Evolutionary conservation across 345 rosid species (phyloP).

Genomic region (Erysimum cheiranthoides): DNA sequence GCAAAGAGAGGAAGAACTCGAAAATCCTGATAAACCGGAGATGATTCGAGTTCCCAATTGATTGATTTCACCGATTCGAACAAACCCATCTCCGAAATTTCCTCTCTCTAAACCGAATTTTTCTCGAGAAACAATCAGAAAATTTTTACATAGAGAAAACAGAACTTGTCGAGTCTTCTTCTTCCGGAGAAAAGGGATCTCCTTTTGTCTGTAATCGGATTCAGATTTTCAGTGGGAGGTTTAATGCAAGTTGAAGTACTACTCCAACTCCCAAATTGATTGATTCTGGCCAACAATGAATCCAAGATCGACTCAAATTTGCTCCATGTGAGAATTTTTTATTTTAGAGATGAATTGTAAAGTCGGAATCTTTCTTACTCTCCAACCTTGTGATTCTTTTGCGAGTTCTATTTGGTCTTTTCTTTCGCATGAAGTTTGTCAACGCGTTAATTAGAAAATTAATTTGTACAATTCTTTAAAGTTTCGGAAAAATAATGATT

Average conservation of each 20-base stretch:
- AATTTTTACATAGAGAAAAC: neutral
- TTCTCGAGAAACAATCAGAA: slow-evolving; percentile 37
- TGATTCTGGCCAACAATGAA: slow-evolving; percentile 27
- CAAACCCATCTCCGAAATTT: slow-evolving; percentile 54
- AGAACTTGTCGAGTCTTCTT: neutral
- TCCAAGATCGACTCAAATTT: slow-evolving; percentile 17
- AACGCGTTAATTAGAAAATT: neutral
- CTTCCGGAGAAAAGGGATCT: neutral
- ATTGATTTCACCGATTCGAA: slow-evolving; percentile 52
- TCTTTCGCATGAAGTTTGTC: neutral
- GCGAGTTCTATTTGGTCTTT: slow-evolving; percentile 10
- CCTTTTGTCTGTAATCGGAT: slow-evolving; percentile 1
- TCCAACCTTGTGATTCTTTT: neutral
- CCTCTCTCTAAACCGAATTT: slow-evolving; percentile 23
- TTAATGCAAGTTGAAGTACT: slow-evolving; percentile 16
- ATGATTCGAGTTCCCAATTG: slow-evolving; percentile 76
- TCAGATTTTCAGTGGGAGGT: neutral
- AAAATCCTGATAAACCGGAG: slow-evolving; percentile 76
- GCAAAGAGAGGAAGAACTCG: slow-evolving; percentile 70
- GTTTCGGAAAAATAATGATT: slow-evolving; percentile 2
- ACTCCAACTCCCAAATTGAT: slow-evolving; percentile 10
- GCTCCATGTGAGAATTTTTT: neutral
- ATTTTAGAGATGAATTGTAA: slow-evolving; percentile 9
- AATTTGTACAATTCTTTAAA: neutral
- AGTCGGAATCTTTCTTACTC: slow-evolving; percentile 14